phyloP scores from a whole-genome alignment of 2,329 filamentous ascomycete genomes.

The Botrytis medusae region DNA sequence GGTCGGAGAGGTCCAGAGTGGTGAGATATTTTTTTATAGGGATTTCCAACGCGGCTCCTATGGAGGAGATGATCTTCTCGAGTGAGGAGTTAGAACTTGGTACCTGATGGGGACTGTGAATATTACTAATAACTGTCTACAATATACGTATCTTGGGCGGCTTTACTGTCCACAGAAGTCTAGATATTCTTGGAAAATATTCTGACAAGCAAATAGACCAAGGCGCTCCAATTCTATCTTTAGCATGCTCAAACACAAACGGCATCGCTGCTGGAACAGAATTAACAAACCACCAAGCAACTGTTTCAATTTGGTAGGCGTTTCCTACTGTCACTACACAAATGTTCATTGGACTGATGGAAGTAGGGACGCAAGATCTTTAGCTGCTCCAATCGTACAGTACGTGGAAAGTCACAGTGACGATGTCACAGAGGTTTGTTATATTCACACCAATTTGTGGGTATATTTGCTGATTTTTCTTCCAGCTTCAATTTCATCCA shows the following conservation, averaged over 20 bases:
- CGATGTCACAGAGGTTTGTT: slow-evolving; percentile 59
- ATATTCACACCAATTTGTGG: neutral
- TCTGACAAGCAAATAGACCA: slow-evolving; percentile 40
- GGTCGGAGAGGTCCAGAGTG: slow-evolving; percentile 41
- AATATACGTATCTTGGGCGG: neutral
- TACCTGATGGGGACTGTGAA: neutral
- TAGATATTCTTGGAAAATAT: neutral
- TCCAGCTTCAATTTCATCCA: slow-evolving; percentile 61
- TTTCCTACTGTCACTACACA: neutral
- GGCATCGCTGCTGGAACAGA: slow-evolving; percentile 73
- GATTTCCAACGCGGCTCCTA: neutral
- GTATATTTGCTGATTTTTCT: slow-evolving; percentile 34
- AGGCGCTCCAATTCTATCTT: slow-evolving; percentile 58
- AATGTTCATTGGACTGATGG: slow-evolving; percentile 12
- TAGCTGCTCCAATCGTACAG: slow-evolving; percentile 48
- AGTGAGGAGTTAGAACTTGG: neutral
- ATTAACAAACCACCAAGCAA: slow-evolving; percentile 61
- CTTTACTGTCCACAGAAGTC: neutral
- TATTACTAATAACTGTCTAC: neutral
- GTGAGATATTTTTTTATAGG: slow-evolving; percentile 31
- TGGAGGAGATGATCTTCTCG: neutral
- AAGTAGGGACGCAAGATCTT: slow-evolving; percentile 57
- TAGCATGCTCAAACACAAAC: slow-evolving; percentile 59
- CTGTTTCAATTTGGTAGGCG: slow-evolving; percentile 59
- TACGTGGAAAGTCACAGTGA: slow-evolving; percentile 68